Base-by-base conservation (phyloP, 495 filamentous ascomycete genomes). In the Podospora pseudocomata region DNA sequence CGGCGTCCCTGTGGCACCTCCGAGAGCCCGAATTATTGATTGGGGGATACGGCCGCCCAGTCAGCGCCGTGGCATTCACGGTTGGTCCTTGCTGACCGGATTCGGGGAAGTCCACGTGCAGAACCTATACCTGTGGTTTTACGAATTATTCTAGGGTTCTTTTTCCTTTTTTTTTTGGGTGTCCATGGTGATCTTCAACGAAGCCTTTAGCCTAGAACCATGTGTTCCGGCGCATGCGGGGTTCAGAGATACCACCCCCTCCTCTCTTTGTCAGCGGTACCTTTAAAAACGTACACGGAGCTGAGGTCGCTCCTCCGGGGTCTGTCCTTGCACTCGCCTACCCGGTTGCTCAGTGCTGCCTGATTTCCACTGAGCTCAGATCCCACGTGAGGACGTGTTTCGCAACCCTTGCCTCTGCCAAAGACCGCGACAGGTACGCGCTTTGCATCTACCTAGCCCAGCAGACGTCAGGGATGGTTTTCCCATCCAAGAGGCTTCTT, bases 11-110 rank as follows among this genome's bases (percentile, higher is more conserved):
- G 61, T 63, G 30, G n/a, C 15, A 63, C 61, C 7, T 6, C 23
- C 7, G 61, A 63, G 61, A 15, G 32, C 59, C 59, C 30, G 61
- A 63, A 44, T 20, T 63, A 63, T 63, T 63, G 32, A 63, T n/a
- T 49, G 32, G 32, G 20, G n/a, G 61, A 61, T 63, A 63, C 61
- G 61, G 61, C 61, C 61, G 61, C 61, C 60, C 28, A 39, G 32
- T 53, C 39, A 49, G 39, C 9, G 39, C 39, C 39, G 9, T 49
- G 39, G 15, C 6, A 58, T 20, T 26, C 55, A 58, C 55, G 55
- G 55, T 9, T 58, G 23, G 55, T 11, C 55, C 55, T 58, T 9
- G 55, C 23, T 58, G 55, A 26, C 39, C 39, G 18, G 23, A 26
- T 58, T 58, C n/a, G 15, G 55, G 23, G 55, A 58, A 20, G 55